Conservation (phyloP, 2,329 filamentous ascomycete species). For the Claviceps sp. region DNA sequence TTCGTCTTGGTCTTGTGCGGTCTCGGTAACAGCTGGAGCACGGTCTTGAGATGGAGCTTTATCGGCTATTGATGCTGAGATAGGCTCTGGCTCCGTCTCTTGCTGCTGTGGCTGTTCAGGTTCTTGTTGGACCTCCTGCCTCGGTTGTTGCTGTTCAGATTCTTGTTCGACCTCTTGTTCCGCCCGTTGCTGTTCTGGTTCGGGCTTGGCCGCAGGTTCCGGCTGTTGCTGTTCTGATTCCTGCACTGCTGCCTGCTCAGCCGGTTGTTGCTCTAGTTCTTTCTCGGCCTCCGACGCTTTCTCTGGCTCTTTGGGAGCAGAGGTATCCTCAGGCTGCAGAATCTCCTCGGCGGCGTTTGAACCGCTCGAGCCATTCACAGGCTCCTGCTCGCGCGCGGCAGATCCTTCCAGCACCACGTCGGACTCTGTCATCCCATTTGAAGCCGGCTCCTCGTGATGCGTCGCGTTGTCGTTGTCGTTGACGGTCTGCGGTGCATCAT, state of each 20-base stretch:
- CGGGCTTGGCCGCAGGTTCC: background rate
- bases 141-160: background rate
- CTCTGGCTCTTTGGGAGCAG: background rate
- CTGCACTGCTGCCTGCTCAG: background rate
- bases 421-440: background rate
- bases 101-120: background rate
- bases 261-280: background rate
- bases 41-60: background rate
- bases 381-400: background rate
- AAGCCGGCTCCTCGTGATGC: background rate
- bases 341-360: background rate
- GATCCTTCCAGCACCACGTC: background rate
- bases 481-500: background rate
- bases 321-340: background rate
- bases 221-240: background rate
- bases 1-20: background rate
- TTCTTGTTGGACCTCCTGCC: background rate
- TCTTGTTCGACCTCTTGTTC: background rate
- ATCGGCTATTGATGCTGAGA: background rate
- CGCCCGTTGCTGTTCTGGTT: background rate
- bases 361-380: background rate
- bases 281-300: background rate
- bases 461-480: background rate
- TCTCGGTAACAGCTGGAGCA: background rate
- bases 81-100: background rate